phyloP scores from a whole-genome alignment of 345 rosid genomes.

The Viola odorata region DNA sequence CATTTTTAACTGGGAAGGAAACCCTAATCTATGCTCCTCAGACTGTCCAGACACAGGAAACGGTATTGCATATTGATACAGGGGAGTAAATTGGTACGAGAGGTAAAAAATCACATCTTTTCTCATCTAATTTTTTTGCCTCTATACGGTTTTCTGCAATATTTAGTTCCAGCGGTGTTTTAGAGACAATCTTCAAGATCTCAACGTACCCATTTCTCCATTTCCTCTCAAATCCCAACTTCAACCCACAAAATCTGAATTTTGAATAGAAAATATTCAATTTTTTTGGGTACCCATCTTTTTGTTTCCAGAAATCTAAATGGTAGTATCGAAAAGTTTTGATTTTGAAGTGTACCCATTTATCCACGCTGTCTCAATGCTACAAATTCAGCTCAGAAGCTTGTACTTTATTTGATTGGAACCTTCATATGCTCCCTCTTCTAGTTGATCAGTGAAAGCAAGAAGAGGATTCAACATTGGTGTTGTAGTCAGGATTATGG shows the following conservation, averaged over 20 bases:
- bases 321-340: not conserved
- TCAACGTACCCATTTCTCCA: not conserved
- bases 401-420: slow-evolving; percentile 15
- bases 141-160: not conserved
- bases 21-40: slow-evolving; percentile 4
- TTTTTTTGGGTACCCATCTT: not conserved
- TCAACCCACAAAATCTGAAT: not conserved
- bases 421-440: slow-evolving; percentile 37
- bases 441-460: slow-evolving; percentile 14
- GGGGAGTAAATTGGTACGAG: too few relatives aligned
- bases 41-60: too few relatives aligned
- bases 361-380: not conserved
- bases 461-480: slow-evolving; percentile 1
- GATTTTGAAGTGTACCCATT: slow-evolving; percentile 7
- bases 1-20: not conserved
- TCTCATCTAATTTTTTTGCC: not conserved
- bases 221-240: not conserved
- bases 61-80: not conserved
- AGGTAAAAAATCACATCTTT: not conserved
- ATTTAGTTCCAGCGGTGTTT: not conserved
- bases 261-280: too few relatives aligned
- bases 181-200: not conserved
- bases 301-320: not conserved
- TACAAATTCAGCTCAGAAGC: slow-evolving; percentile 3
- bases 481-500: slow-evolving; percentile 40